Percentiles rank a stretch among this genome's conserved stretches.
phyloP scores from a whole-genome alignment of 2,329 filamentous ascomycete species.

The Neonectria punicea region DNA sequence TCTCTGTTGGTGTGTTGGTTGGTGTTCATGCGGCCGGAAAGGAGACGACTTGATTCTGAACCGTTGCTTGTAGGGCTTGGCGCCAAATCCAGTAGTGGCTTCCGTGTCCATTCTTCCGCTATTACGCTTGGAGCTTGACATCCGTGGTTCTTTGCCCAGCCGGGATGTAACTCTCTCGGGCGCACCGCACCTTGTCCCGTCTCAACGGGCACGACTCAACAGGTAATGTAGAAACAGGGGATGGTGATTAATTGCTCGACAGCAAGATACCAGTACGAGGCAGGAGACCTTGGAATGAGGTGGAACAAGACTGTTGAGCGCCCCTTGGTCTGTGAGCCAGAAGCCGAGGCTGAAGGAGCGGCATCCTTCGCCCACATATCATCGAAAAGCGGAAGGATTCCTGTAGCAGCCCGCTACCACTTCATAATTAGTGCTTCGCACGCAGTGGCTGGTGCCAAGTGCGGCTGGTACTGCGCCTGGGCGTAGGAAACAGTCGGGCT shows the following conservation, averaged over 20 bases:
- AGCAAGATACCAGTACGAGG: conserved; percentile 1
- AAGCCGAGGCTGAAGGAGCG: not conserved
- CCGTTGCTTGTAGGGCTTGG: not conserved
- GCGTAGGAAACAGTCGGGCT: not conserved
- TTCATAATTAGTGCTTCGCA: not conserved
- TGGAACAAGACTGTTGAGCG: not conserved
- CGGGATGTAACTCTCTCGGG: not conserved
- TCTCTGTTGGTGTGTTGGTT: conserved; percentile 7
- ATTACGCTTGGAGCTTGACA: not conserved
- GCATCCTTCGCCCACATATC: not conserved
- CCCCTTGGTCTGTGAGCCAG: not conserved
- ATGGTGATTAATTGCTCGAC: not conserved
- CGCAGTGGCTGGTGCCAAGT: not conserved
- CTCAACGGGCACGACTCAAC: not conserved
- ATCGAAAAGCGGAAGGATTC: not conserved
- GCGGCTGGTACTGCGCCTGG: not conserved
- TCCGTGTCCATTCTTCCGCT: not conserved
- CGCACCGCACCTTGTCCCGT: not conserved
- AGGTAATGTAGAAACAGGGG: not conserved
- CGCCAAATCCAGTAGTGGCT: not conserved
- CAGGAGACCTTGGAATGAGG: not conserved
- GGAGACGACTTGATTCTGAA: not conserved
- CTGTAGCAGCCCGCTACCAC: not conserved
- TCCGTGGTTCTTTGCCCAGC: not conserved
- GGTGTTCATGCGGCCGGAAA: conserved; percentile 2